Evolutionary conservation across 768 basidiomycete species (phyloP).

Genomic region (Tulasnella sp.): DNA sequence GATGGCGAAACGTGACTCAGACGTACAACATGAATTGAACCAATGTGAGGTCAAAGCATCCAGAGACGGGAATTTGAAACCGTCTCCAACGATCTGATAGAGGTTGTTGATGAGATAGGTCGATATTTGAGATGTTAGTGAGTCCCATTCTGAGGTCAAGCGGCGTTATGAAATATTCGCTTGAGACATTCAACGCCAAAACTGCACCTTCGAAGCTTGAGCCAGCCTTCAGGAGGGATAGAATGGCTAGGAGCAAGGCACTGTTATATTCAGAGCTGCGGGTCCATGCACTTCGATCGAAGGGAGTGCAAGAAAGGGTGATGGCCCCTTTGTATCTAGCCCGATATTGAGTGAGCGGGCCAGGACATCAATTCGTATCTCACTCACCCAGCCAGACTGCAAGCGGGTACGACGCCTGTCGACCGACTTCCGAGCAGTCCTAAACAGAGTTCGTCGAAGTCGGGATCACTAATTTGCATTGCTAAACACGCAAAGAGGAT

Average conservation of each 20-base stretch:
- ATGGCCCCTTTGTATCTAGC: conserved; percentile 38
- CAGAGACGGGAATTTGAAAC: conserved; percentile 70
- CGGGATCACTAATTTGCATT: conserved; percentile 62
- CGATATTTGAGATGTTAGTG: conserved; percentile 69
- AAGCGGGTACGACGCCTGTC: not conserved
- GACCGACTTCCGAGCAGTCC: conserved; percentile 56
- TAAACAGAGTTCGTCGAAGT: conserved; percentile 70
- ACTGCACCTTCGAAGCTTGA: conserved; percentile 70
- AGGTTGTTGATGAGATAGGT: conserved; percentile 77
- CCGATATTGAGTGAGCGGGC: not conserved
- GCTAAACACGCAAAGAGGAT: conserved; percentile 69
- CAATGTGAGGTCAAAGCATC: conserved; percentile 73
- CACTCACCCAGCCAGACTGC: conserved; percentile 14
- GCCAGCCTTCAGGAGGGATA: conserved; percentile 69
- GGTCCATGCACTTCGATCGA: conserved; percentile 60
- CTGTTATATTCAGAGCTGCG: conserved; percentile 73
- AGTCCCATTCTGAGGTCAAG: conserved; percentile 60
- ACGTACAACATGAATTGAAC: conserved; percentile 73
- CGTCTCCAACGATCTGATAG: conserved; percentile 58
- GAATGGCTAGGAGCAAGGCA: conserved; percentile 65
- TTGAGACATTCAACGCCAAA: not conserved
- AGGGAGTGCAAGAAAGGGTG: conserved; percentile 48
- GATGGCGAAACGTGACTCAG: not conserved
- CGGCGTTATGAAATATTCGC: not conserved
- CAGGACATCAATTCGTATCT: not conserved